Conservation (phyloP, 148 eudicot genomes). For the Nyssa sinensis region DNA sequence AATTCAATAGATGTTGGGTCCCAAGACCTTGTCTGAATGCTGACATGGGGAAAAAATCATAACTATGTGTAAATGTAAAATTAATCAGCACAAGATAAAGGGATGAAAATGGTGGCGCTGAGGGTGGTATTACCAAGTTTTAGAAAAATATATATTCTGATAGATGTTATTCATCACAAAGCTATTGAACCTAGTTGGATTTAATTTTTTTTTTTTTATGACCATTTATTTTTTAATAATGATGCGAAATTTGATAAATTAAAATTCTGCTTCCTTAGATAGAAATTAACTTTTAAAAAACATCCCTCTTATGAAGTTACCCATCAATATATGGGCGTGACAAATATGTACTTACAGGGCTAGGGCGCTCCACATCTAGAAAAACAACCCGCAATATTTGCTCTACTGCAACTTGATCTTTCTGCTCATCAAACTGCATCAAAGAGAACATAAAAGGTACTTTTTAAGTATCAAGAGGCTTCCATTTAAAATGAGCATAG, state of each 20-base stretch:
- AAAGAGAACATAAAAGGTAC: too few relatives aligned
- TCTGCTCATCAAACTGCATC: constrained; percentile 91
- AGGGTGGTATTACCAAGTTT: too few relatives aligned
- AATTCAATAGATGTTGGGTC: neutral
- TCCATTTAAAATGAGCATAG: too few relatives aligned
- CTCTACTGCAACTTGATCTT: constrained; percentile 89
- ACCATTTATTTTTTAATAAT: too few relatives aligned
- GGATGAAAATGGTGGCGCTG: too few relatives aligned
- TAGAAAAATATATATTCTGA: too few relatives aligned
- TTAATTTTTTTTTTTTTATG: too few relatives aligned
- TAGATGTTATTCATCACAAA: too few relatives aligned
- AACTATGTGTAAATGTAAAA: too few relatives aligned
- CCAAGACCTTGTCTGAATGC: neutral
- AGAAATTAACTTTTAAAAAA: neutral
- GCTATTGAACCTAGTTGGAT: neutral
- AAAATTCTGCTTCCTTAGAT: neutral
- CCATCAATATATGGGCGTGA: neutral
- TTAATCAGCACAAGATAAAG: too few relatives aligned
- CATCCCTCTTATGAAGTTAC: neutral
- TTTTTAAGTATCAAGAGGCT: neutral
- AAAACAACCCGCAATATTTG: constrained; percentile 86
- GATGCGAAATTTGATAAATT: neutral
- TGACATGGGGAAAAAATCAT: too few relatives aligned
- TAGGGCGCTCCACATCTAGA: constrained; percentile 78
- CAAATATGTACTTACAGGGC: constrained; percentile 54